Conservation (phyloP, 306 rosid genomes). For the Luffa aegyptiaca region DNA sequence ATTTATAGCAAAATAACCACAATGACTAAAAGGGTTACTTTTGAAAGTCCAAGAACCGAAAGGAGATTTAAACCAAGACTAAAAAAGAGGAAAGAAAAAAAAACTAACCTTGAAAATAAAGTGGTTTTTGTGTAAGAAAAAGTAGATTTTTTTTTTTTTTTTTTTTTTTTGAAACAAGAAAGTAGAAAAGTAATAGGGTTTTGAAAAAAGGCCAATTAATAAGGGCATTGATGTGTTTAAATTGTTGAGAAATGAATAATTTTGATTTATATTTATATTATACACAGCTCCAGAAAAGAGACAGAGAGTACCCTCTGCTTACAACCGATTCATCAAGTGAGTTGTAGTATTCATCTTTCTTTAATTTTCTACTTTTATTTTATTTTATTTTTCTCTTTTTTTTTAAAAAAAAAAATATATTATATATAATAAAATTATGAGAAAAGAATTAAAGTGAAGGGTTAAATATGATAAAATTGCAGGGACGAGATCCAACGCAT, state of each 20-base stretch:
- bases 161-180: no score
- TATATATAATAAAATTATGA: no score
- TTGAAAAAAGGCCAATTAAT: background rate
- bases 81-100: no score
- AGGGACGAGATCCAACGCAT: conserved; percentile 99
- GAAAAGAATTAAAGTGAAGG: no score
- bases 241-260: background rate
- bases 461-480: background rate
- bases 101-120: background rate
- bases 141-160: no score
- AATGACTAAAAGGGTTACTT: no score
- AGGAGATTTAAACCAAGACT: no score
- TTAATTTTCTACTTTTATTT: background rate
- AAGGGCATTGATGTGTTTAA: background rate
- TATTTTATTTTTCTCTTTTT: background rate
- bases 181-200: background rate
- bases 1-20: no score
- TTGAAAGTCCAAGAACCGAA: no score
- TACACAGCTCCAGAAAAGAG: conserved; percentile 97
- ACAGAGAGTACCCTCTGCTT: conserved; percentile 99
- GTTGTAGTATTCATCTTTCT: conserved; percentile 13
- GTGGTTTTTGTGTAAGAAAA: no score
- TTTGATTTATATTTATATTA: background rate
- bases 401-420: no score
- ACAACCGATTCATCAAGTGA: conserved; percentile 98